Evolutionary conservation across 176 grass and related monocot genomes (phyloP), one percentile per base, ranked within the genome.

Genomic region (Puccinellia tenuiflora): DNA sequence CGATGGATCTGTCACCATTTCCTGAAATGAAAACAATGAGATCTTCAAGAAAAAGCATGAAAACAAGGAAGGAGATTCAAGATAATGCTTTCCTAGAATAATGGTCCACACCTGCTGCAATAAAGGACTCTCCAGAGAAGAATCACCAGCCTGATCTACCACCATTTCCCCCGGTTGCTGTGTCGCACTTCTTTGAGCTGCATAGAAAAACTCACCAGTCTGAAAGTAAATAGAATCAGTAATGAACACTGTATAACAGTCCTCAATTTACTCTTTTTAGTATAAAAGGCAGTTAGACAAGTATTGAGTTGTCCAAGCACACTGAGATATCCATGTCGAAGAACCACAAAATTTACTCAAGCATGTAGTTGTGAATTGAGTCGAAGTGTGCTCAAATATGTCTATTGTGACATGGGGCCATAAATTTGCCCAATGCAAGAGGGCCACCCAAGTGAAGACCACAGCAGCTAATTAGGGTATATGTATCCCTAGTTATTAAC

Each of bases 161-260:
- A 92, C 85, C 6, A 89, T 66, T 90, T 95, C 96, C 37, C 87
- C 88, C 24, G 90, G 96, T 81, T 93, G 96, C 62, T 88, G 85
- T 20, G 88, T 63, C 68, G 96, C 96, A 28, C 50, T 95, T 82
- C 85, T 90, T 82, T 95, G 88, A 76, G 89, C 82, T 80, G 90
- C 88, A 64, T 91, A 84, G 76, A 98, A 98, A 95, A 93, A 88
- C 67, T 91, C 90, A 84, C 90, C 96, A 77, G 83, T 93, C 96
- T 98, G 70, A 88, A 81, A 80, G 82, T 24, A 69, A 73, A 71
- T 56, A 88, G 52, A 48, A 37, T 9, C 70, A 74, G n/a, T 77
- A 30, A 62, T 73, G 28, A 90, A 80, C 78, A 37, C 40, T 16
- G 50, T 22, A 51, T 59, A 62, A 50, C 8, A 18, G 16, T 14